Evolutionary conservation across 2,329 filamentous ascomycete genomes (phyloP), one percentile per base, ranked within the genome.

Genomic region (Dactylonectria estremocensis): DNA sequence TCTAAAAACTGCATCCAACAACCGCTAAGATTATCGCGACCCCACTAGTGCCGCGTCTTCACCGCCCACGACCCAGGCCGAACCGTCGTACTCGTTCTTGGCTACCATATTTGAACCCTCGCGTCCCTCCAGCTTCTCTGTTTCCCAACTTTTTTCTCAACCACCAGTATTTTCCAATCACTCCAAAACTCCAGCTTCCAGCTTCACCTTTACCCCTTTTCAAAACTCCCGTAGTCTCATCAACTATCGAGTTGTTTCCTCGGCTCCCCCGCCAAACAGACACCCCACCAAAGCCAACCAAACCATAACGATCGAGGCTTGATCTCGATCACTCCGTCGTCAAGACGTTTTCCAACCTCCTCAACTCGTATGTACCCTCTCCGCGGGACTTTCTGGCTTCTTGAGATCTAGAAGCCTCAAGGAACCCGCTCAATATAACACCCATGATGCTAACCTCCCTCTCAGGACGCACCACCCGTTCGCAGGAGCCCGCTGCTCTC

Each of bases 291-390:
- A 71, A 67, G 35, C 55, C 64, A 74, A 74, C 64, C 66, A 73
- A 69, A 76, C 66, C 68, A 68, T 33, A 69, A 69, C 58, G 87
- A 88, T 88, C 88, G 87, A 88, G 86, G 80, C 71, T 69, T 77
- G 72, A 76, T 69, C 80, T 83, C 90, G 90, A 85, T 92, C 91
- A 84, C 83, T 74, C 71, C 79, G 82, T 84, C 91, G 92, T 89
- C 94, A 97, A 93, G 86, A 97, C 94, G 95, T 98, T 97, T 92
- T 95, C 95, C 88, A 98, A 97, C 87, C 92, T 97, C 78, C 92
- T 98, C 77, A 96, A 96, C 90, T 97, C 95, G 95, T 97, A 89
- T 83, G 94, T 80, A 37, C n/a, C 18, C 75, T 18, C 37, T 55
- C 24, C 13, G n/a, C 16, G 5, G 14, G 18, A 2, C 35, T 22